Evolutionary conservation across 2,329 filamentous ascomycete species (phyloP).

Genomic region (Colletotrichum plurivorum): DNA sequence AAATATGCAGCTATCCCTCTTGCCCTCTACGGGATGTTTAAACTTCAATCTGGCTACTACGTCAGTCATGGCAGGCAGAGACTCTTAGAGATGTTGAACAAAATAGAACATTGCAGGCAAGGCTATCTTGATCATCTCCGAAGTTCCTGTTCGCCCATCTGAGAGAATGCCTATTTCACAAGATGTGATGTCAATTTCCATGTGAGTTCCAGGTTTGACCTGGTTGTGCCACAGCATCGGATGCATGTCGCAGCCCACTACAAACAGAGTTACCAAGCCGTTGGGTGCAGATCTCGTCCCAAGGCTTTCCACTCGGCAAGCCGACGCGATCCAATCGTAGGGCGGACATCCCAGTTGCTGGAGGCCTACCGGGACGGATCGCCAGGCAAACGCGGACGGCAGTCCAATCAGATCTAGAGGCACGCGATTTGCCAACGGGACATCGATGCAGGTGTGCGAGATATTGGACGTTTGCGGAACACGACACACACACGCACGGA

Average conservation of each 20-base stretch:
- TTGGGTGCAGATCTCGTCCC: background rate
- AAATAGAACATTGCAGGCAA: no score
- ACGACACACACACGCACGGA: background rate
- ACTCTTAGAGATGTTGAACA: no score
- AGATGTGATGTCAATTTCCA: no score
- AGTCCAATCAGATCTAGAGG: constrained; percentile 3
- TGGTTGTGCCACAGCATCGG: background rate
- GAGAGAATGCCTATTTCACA: no score
- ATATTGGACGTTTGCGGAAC: constrained; percentile 21
- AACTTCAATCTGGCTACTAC: no score
- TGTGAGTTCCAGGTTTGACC: no score
- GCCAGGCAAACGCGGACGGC: background rate
- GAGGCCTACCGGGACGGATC: constrained; percentile 18
- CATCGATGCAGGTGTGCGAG: background rate
- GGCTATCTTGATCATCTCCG: no score
- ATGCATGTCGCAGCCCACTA: background rate
- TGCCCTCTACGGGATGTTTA: no score
- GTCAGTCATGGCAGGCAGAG: no score
- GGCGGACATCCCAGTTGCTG: background rate
- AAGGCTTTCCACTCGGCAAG: background rate
- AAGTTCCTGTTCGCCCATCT: no score
- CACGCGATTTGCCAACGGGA: background rate
- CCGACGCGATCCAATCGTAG: constrained; percentile 15
- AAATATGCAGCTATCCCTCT: no score
- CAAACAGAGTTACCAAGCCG: background rate